A percentile compares a stretch with the other conserved stretches of the same genome.
Evolutionary conservation across 805 yeast species (phyloP).

Genomic region (Monosporozyma yasuniensis): DNA sequence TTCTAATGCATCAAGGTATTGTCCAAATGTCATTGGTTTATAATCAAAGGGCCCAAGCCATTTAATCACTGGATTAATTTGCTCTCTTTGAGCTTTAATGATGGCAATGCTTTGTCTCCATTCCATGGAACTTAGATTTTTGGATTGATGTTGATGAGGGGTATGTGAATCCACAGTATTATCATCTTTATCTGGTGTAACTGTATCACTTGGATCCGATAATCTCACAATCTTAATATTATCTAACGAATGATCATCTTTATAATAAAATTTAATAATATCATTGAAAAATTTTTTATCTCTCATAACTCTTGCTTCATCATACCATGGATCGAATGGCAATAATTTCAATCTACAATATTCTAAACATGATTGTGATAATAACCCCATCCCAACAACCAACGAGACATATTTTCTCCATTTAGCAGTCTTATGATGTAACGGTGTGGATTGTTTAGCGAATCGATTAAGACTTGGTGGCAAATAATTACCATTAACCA

Average conservation of each 20-base stretch:
- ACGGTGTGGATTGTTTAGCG: not conserved
- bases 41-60: slow-evolving; percentile 64
- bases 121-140: slow-evolving; percentile 23
- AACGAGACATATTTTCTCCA: slow-evolving; percentile 3
- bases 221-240: slow-evolving; percentile 26
- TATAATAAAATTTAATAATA: slow-evolving; percentile 27
- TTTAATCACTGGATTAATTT: slow-evolving; percentile 38
- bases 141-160: slow-evolving; percentile 1
- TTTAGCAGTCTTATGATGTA: not conserved
- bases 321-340: slow-evolving; percentile 62
- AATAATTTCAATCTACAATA: slow-evolving; percentile 37
- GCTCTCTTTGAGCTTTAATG: slow-evolving; percentile 37
- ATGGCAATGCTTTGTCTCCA: slow-evolving; percentile 31
- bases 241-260: slow-evolving; percentile 22
- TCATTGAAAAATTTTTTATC: slow-evolving; percentile 31
- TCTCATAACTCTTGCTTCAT: slow-evolving; percentile 52
- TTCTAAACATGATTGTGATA: slow-evolving; percentile 52
- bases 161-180: slow-evolving; percentile 13
- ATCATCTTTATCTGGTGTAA: slow-evolving; percentile 17
- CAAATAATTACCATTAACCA: not conserved
- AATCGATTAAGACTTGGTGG: slow-evolving; percentile 1
- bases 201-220: not conserved
- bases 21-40: slow-evolving; percentile 41
- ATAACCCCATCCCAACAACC: slow-evolving; percentile 37
- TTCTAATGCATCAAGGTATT: slow-evolving; percentile 29